A percentile compares a stretch with the other conserved stretches of the same genome.
Evolutionary conservation across 2,329 filamentous ascomycete species (phyloP).

Genomic region (Trichophyton schoenleinii): DNA sequence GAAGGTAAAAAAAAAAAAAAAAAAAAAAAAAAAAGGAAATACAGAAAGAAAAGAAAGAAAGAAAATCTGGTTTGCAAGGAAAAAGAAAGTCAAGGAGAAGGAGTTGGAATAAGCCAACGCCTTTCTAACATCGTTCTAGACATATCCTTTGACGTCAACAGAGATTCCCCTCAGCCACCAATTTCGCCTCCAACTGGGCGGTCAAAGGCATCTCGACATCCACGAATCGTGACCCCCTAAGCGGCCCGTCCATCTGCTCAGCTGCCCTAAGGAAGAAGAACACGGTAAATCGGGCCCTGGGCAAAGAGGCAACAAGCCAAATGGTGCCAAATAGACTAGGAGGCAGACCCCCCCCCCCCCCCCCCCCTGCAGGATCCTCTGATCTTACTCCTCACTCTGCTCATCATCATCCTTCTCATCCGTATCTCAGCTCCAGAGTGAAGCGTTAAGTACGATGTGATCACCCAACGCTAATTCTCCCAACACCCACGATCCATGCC

Average conservation of each 20-base stretch:
- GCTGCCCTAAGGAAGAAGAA: not conserved
- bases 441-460: not conserved
- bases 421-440: not conserved
- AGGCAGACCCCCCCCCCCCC: not conserved
- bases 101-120: not conserved
- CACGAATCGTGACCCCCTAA: not conserved
- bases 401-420: not conserved
- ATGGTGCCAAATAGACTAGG: not conserved
- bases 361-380: not conserved
- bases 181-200: not conserved
- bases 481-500: not conserved
- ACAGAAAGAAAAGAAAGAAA: not conserved
- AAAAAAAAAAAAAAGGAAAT: not conserved
- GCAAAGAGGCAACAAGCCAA: not conserved
- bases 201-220: not conserved
- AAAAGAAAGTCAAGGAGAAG: not conserved
- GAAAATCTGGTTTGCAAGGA: not conserved
- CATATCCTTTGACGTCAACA: not conserved
- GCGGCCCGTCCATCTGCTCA: not conserved
- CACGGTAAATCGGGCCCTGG: not conserved
- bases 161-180: not conserved
- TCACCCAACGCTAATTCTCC: not conserved
- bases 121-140: not conserved
- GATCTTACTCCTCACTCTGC: not conserved
- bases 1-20: too few species aligned